Evolutionary conservation across 495 filamentous ascomycete genomes (phyloP), one percentile per base, ranked within the genome.

Genomic region (Wilcoxina mikolae): DNA sequence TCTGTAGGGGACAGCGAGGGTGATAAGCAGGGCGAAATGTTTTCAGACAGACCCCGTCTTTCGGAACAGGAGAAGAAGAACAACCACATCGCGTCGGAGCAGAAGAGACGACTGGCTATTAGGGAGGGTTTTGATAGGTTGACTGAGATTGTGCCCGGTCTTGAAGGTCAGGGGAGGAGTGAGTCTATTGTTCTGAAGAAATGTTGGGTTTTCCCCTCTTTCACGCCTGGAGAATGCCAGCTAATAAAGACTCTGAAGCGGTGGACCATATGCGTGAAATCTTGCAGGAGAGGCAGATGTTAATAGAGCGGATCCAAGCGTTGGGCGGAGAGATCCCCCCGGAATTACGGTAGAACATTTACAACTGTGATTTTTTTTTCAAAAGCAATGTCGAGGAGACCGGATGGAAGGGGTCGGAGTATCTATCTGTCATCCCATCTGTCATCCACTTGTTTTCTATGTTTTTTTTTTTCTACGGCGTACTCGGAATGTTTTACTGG

Each of bases 11-110:
- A 15, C 7, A 35, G n/a, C n/a, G 43, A 17, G 23, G 43, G n/a
- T 46, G 59, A 61, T 25, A 56, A 46, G 18, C 51, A 60, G 44
- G 27, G 53, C 25, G 56, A 48, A 26, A 59, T 59, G 51, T 27
- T 55, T 18, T 63, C 38, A 12, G 62, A 65, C 24, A 45, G 64
- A 15, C 83, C 84, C n/a, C 79, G 86, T 18, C 73, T 94, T 53
- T 87, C 83, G 2, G 85, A 89, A 52, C 77, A 83, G 56, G 83
- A 94, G 66, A 94, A 91, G 73, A 93, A 91, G 69, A 79, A 79
- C 56, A 95, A 94, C 60, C 88, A 94, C 64, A 91, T 94, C 59
- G 79, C 78, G 7, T 88, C 84, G 1, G 89, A 95, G 67, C 83
- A 93, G 66, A 94, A 94, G 68, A 82, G 89, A 11, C 81, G 89